Conservation (phyloP, 2,329 filamentous ascomycete genomes). For the Colletotrichum sp. region DNA sequence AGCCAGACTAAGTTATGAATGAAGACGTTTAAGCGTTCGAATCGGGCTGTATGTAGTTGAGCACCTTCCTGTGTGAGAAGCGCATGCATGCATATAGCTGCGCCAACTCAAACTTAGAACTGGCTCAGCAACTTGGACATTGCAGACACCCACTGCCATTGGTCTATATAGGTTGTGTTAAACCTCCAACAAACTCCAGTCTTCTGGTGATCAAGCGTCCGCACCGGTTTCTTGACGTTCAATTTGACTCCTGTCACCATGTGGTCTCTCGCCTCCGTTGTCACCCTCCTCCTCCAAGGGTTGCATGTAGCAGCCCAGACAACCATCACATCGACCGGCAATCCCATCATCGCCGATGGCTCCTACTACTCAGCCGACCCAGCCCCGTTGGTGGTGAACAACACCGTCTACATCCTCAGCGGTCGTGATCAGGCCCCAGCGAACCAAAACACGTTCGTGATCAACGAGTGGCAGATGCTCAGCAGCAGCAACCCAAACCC, state of each 20-base stretch:
- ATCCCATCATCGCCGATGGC: conserved; percentile 40
- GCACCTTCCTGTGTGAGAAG: background rate
- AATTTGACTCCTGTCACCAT: background rate
- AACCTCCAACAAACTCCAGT: background rate
- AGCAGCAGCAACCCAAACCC: conserved; percentile 30
- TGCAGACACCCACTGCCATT: background rate
- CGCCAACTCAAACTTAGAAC: background rate
- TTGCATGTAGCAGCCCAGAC: conserved; percentile 12
- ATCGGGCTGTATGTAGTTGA: background rate
- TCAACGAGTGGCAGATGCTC: conserved; percentile 41
- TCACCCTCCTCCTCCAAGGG: background rate
- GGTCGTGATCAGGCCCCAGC: conserved; percentile 36
- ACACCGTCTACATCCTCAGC: conserved; percentile 40
- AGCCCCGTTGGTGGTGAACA: conserved; percentile 38
- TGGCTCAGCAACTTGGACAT: background rate
- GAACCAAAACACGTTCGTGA: conserved; percentile 35
- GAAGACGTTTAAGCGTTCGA: background rate
- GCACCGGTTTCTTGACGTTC: background rate
- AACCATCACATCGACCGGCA: conserved; percentile 33
- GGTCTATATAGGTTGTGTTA: background rate
- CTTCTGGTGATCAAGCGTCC: background rate
- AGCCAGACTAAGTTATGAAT: background rate
- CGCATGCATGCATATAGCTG: background rate
- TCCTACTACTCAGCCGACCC: conserved; percentile 42
- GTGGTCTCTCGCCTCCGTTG: background rate